These are phyloP conservation scores for Oryza nivara DNA, from an alignment of 176 grass and related monocot genomes.

Conservation along the genomic window DNA sequence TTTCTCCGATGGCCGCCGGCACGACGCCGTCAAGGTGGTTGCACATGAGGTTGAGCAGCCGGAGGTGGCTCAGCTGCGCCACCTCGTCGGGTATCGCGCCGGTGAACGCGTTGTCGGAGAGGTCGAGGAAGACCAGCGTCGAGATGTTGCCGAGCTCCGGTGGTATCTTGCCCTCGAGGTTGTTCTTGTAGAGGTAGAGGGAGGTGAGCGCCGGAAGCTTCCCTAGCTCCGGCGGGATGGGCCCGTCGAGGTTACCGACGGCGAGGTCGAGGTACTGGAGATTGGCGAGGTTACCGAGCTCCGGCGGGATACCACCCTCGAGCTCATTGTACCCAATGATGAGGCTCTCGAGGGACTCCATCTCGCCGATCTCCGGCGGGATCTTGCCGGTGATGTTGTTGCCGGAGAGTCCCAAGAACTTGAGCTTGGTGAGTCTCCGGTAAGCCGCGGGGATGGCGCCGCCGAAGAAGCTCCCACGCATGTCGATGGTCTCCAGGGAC, in stretches of 20 bases:
- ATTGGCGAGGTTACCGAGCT: slow-evolving; percentile 72
- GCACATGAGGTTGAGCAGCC: slow-evolving; percentile 88
- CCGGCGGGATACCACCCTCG: slow-evolving; percentile 73
- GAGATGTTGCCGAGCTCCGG: slow-evolving; percentile 74
- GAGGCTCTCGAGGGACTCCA: slow-evolving; percentile 73
- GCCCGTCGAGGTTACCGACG: slow-evolving; percentile 67
- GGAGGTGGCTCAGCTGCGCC: slow-evolving; percentile 55
- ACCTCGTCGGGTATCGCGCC: slow-evolving; percentile 73
- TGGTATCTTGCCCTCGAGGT: slow-evolving; percentile 62
- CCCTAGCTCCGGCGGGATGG: slow-evolving; percentile 76
- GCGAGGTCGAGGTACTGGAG: slow-evolving; percentile 87
- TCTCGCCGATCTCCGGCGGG: slow-evolving; percentile 70
- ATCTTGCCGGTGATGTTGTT: slow-evolving; percentile 93
- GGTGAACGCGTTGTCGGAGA: slow-evolving; percentile 71
- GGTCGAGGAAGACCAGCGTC: slow-evolving; percentile 69
- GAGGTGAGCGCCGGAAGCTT: slow-evolving; percentile 57
- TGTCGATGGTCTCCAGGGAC: slow-evolving; percentile 64
- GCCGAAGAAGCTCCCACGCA: slow-evolving; percentile 80
- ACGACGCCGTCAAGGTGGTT: slow-evolving; percentile 75
- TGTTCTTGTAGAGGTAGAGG: slow-evolving; percentile 86
- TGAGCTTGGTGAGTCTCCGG: slow-evolving; percentile 71
- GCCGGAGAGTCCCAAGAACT: slow-evolving; percentile 81
- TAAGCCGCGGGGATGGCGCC: slow-evolving; percentile 73
- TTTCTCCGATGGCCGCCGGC: slow-evolving; percentile 61
- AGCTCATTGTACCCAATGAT: slow-evolving; percentile 89